These are phyloP conservation scores for Fennellomyces sp. DNA, from an alignment of 371 early-diverging fungal genomes.

Conservation along the genomic window DNA sequence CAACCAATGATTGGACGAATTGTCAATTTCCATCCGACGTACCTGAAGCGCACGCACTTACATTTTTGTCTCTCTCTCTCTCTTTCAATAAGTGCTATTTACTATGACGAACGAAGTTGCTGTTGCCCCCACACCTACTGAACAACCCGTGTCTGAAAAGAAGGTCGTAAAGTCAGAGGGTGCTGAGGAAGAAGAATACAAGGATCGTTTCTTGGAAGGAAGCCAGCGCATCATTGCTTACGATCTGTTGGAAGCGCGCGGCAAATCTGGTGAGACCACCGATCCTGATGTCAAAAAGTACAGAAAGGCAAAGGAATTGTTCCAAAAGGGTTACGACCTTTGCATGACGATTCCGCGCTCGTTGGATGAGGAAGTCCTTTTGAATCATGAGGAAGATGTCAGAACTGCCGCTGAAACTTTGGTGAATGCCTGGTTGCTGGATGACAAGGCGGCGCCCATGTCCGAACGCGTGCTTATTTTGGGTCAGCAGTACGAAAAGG, in stretches of 20 bases:
- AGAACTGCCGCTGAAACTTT: constrained; percentile 63
- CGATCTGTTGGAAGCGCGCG: constrained; percentile 63
- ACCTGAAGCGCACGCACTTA: not conserved
- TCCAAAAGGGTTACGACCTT: constrained; percentile 61
- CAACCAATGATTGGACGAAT: constrained; percentile 4
- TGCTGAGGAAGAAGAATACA: constrained; percentile 30
- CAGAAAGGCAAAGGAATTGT: constrained; percentile 61
- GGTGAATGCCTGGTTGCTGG: constrained; percentile 68
- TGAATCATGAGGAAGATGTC: constrained; percentile 61
- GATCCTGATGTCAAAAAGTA: constrained; percentile 66
- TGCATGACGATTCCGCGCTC: constrained; percentile 62
- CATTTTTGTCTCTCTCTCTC: not conserved
- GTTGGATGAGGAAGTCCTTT: constrained; percentile 57
- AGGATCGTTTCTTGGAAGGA: constrained; percentile 57
- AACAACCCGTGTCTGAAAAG: not conserved
- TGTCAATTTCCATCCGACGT: not conserved
- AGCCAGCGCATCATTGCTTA: constrained; percentile 57
- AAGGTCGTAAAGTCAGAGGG: not conserved
- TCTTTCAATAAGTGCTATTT: not conserved
- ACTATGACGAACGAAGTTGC: constrained; percentile 9
- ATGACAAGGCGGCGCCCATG: constrained; percentile 71
- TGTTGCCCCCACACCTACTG: constrained; percentile 3
- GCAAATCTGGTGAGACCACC: constrained; percentile 54
- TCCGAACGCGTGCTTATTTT: constrained; percentile 64
- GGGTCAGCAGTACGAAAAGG: constrained; percentile 64